These are phyloP conservation scores for Monosporascus cannonballus DNA, from an alignment of 2,329 filamentous ascomycete species.

Conservation along the genomic window DNA sequence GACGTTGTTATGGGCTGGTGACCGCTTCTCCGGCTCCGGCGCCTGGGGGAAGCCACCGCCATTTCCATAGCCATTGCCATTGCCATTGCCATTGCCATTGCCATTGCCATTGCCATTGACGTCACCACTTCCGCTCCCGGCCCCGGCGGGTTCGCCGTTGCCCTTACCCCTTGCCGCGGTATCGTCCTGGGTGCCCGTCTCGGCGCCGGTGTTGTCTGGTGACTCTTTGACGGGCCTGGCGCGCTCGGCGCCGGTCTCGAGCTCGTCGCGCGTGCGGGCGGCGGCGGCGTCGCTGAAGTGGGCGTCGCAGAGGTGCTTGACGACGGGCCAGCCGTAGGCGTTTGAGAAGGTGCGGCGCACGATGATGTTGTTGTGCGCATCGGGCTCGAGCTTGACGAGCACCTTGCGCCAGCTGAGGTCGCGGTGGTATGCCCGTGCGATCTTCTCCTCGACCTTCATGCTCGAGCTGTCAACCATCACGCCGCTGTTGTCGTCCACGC, in stretches of 20 bases:
- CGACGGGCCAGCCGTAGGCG: conserved; percentile 93
- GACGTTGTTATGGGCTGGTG: too few relatives aligned
- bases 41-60: too few relatives aligned
- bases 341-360: conserved; percentile 96
- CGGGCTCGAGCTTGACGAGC: conserved; percentile 87
- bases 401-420: conserved; percentile 95
- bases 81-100: too few relatives aligned
- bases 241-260: conserved; percentile 61
- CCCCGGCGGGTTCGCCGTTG: not conserved
- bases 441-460: conserved; percentile 96
- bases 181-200: conserved; percentile 43
- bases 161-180: not conserved
- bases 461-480: conserved; percentile 52
- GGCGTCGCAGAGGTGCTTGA: conserved; percentile 90
- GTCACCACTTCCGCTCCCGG: too few relatives aligned
- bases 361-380: conserved; percentile 98
- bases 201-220: conserved; percentile 58
- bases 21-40: too few relatives aligned
- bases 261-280: conserved; percentile 60
- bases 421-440: conserved; percentile 88
- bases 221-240: conserved; percentile 53
- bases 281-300: conserved; percentile 77
- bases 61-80: too few relatives aligned
- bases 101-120: too few relatives aligned
- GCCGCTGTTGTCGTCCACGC: conserved; percentile 33